These are phyloP conservation scores for Fusarium mangiferae DNA, from an alignment of 2,329 filamentous ascomycete genomes.

Conservation along the genomic window DNA sequence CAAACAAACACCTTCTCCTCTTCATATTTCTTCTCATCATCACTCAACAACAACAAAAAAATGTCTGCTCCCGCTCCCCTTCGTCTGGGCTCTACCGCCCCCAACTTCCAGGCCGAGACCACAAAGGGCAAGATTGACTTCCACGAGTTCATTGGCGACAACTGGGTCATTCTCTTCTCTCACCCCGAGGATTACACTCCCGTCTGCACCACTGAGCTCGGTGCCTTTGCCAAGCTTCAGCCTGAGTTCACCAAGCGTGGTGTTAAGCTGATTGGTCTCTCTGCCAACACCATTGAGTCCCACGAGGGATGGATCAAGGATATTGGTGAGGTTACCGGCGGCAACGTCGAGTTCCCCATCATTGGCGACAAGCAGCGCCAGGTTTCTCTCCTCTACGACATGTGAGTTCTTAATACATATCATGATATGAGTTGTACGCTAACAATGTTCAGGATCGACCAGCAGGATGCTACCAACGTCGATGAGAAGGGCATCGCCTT, in stretches of 20 bases:
- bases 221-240: slow-evolving; percentile 89
- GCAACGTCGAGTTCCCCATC: slow-evolving; percentile 79
- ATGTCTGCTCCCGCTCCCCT: slow-evolving; percentile 55
- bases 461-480: slow-evolving; percentile 84
- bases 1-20: background rate
- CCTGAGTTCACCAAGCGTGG: slow-evolving; percentile 87
- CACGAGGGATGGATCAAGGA: slow-evolving; percentile 94
- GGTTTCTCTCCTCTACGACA: slow-evolving; percentile 81
- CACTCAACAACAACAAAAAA: background rate
- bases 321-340: slow-evolving; percentile 80
- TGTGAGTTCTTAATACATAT: slow-evolving; percentile 57
- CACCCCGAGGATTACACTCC: slow-evolving; percentile 93
- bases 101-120: slow-evolving; percentile 86
- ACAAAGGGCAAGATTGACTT: slow-evolving; percentile 83
- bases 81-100: slow-evolving; percentile 74
- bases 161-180: slow-evolving; percentile 85
- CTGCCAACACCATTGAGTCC: slow-evolving; percentile 84
- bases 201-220: slow-evolving; percentile 95
- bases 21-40: background rate
- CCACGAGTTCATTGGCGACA: slow-evolving; percentile 82
- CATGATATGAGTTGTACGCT: background rate
- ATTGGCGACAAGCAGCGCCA: slow-evolving; percentile 83
- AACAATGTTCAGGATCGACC: slow-evolving; percentile 68
- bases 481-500: slow-evolving; percentile 87
- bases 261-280: slow-evolving; percentile 91